Percentiles rank a stretch among this genome's conserved stretches.
Conservation (phyloP, 1,284 basidiomycete genomes). For the Cerrena zonata region DNA sequence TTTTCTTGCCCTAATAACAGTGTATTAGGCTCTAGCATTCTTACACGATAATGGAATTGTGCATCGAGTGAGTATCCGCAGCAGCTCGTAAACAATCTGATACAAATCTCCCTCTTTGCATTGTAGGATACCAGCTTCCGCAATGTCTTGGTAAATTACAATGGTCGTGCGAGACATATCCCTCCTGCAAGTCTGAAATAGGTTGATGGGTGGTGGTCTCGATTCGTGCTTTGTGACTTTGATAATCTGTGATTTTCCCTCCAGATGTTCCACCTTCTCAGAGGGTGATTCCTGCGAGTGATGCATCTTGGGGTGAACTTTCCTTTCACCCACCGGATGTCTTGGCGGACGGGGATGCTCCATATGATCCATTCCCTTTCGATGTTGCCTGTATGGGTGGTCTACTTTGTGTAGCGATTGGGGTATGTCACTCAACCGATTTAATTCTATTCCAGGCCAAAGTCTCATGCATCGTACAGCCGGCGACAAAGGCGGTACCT, state of each 20-base stretch:
- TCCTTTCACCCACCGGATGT: neutral
- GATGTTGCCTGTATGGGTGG: neutral
- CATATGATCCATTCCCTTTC: neutral
- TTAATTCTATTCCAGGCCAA: neutral
- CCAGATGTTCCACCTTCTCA: neutral
- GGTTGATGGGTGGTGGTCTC: too few relatives aligned
- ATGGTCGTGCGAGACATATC: too few relatives aligned
- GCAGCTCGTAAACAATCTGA: too few relatives aligned
- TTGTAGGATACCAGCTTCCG: too few relatives aligned
- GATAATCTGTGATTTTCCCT: neutral
- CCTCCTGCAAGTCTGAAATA: too few relatives aligned
- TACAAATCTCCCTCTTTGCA: too few relatives aligned
- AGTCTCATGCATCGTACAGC: neutral
- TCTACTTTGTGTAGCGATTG: neutral
- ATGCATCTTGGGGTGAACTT: neutral
- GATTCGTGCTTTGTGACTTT: neutral
- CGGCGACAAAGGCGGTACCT: neutral
- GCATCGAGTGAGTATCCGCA: neutral
- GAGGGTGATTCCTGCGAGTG: neutral
- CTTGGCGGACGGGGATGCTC: neutral
- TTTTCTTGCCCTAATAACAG: neutral
- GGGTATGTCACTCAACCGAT: neutral
- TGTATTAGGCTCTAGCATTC: neutral
- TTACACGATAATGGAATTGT: neutral
- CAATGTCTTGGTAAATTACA: too few relatives aligned